A percentile compares a stretch with the other conserved stretches of the same genome.
Conservation (phyloP, 179 eudicot genomes). For the Vitellaria paradoxa region DNA sequence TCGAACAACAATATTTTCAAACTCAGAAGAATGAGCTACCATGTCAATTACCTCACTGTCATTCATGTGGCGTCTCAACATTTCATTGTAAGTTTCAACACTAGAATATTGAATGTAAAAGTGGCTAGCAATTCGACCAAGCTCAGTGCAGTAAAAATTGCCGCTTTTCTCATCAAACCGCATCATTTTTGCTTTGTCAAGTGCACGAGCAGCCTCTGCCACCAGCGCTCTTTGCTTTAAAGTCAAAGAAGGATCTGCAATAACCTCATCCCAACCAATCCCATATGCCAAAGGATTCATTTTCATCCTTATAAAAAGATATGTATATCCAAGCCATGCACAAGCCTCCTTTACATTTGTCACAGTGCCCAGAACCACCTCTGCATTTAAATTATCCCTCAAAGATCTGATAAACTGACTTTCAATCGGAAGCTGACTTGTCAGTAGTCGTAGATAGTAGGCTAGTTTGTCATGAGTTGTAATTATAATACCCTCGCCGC, state of each 20-base stretch:
- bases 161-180: conserved; percentile 99
- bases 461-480: conserved; percentile 92
- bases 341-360: conserved; percentile 99
- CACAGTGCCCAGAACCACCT: conserved; percentile 97
- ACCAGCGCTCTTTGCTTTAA: conserved; percentile 91
- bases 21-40: conserved; percentile 99
- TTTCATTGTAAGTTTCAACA: conserved; percentile 97
- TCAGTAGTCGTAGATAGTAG: conserved; percentile 83
- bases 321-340: conserved; percentile 99
- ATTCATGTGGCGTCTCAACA: conserved; percentile 94
- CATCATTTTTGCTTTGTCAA: conserved; percentile 99
- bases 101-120: conserved; percentile 97
- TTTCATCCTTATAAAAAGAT: conserved; percentile 96
- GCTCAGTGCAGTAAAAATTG: conserved; percentile 97
- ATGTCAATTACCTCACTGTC: conserved; percentile 98
- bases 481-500: conserved; percentile 99
- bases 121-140: conserved; percentile 99
- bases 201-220: conserved; percentile 94
- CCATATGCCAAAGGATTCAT: conserved; percentile 99
- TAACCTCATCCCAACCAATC: conserved; percentile 99
- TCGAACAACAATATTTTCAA: conserved; percentile 91
- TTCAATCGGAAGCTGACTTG: conserved; percentile 98
- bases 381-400: conserved; percentile 98
- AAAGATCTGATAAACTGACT: conserved; percentile 97
- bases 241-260: conserved; percentile 94